Conservation (phyloP, 2,329 filamentous ascomycete genomes). For the Pseudophaeomoniella oleicola region DNA sequence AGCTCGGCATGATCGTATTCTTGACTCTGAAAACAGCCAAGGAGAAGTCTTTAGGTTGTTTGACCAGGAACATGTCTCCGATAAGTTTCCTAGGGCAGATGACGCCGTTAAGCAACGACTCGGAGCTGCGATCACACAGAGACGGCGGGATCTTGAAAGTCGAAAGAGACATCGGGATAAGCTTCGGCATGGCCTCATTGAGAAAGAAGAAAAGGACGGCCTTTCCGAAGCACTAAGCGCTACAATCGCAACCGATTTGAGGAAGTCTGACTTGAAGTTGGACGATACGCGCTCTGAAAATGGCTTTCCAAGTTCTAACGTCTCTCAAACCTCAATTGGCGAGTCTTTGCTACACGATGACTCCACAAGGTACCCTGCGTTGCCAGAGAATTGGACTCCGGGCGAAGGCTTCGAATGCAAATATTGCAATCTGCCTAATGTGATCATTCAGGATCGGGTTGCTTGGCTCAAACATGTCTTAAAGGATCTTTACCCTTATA, state of each 20-base stretch:
- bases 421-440: neutral
- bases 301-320: neutral
- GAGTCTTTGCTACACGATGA: neutral
- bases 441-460: neutral
- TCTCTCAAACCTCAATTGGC: neutral
- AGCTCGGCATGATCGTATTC: neutral
- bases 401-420: neutral
- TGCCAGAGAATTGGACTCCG: neutral
- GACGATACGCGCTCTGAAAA: neutral
- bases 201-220: constrained; percentile 2
- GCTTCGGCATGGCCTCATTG: constrained; percentile 10
- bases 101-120: neutral
- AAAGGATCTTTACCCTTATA: neutral
- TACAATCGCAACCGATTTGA: neutral
- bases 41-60: neutral
- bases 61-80: neutral
- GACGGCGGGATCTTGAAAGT: neutral
- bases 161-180: neutral
- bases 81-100: neutral
- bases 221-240: neutral
- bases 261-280: neutral
- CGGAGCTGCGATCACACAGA: neutral
- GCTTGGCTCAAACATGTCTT: neutral
- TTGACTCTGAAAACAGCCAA: neutral
- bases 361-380: neutral